These are phyloP conservation scores for Linum tenue DNA, from an alignment of 345 rosid genomes.

Conservation along the genomic window DNA sequence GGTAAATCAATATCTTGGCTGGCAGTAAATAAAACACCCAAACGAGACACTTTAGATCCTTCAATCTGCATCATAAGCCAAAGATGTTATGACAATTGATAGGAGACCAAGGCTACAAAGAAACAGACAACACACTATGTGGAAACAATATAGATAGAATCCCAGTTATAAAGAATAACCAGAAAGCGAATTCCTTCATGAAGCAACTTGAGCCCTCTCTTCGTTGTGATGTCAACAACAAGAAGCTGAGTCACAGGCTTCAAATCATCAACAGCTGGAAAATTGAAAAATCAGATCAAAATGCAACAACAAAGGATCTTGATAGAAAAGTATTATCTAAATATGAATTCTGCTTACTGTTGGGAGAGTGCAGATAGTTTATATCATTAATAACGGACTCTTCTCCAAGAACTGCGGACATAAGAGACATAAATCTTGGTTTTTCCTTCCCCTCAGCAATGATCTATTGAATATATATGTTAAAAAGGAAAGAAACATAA, in stretches of 20 bases:
- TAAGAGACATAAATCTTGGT: slow-evolving; percentile 59
- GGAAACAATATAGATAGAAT: no score
- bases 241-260: slow-evolving; percentile 97
- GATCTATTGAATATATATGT: slow-evolving; percentile 41
- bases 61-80: slow-evolving; percentile 40
- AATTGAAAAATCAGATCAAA: slow-evolving; percentile 6
- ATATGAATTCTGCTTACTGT: slow-evolving; percentile 45
- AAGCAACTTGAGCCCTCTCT: slow-evolving; percentile 72
- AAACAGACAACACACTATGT: background rate
- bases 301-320: background rate
- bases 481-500: slow-evolving; percentile 4
- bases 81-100: slow-evolving; percentile 23
- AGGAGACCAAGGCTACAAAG: background rate
- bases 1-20: slow-evolving; percentile 39
- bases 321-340: background rate
- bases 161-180: slow-evolving; percentile 33
- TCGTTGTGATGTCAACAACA: slow-evolving; percentile 60
- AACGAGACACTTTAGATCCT: slow-evolving; percentile 74
- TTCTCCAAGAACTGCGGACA: slow-evolving; percentile 47
- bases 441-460: slow-evolving; percentile 49
- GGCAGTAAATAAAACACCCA: slow-evolving; percentile 67
- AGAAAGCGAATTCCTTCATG: slow-evolving; percentile 79
- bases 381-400: slow-evolving; percentile 53
- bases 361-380: slow-evolving; percentile 75
- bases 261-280: slow-evolving; percentile 71